Base-by-base conservation (phyloP, 441 rosid species). In the Codiaeum variegatum region DNA sequence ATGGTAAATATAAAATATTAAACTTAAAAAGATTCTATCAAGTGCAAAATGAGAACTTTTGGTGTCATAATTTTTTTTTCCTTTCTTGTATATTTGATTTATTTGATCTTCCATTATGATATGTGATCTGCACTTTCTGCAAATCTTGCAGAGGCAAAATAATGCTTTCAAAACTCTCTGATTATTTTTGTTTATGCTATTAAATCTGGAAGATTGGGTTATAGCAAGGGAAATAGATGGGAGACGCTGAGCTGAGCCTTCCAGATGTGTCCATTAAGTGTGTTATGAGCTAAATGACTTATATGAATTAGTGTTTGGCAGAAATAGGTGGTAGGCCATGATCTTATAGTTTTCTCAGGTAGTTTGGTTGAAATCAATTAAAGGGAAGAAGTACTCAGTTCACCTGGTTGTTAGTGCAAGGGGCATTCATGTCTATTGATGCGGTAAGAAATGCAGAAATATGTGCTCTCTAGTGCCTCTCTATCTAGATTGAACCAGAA, bases 321-420 rank as follows among this genome's bases (percentile, higher is more conserved):
- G 60, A 2, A 24, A 16, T 16, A 6, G 24, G 26, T 19, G 11
- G 38, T 16, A 66, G 40, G 31, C 58, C 3, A 9, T 26, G n/a
- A 65, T 42, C 68, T 65, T 65, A 52, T 65, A 7, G 46, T 62
- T 31, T 67, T 12, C 32, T 58, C 65, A 38, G 21, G 56, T 23
- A 32, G 21, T 40, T 69, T 8, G 23, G 26, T 36, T 24, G 31
- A 36, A 11, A 6, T 55, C 7, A 38, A n/a, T 34, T 21, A 21
- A 64, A 42, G 16, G 72, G 26, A 69, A 55, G 32, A 36, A 21
- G 21, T 47, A 10, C 3, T 4, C 7, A 19, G 7, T 29, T n/a
- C 5, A n/a, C 19, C 52, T 40, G 10, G 42, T 31, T 29, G 40
- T 61, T 61, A 31, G 31, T 4, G 12, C 23, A 61, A 15, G 65